Base-by-base conservation (phyloP, 2,329 filamentous ascomycete species). In the Phaeosphaeria sp. region DNA sequence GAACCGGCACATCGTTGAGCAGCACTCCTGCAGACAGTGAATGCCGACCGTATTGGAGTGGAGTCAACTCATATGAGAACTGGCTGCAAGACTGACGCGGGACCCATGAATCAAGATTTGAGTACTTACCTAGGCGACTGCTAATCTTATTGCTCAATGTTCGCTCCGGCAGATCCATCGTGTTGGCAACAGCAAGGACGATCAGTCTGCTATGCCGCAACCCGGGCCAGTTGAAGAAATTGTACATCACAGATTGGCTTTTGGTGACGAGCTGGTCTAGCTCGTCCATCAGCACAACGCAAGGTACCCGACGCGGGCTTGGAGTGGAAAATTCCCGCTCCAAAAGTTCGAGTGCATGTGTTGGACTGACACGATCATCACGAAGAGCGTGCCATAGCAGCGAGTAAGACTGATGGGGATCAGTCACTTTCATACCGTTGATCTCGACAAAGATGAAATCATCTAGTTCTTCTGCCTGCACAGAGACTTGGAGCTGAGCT, bases 201-300 rank as follows among this genome's bases (percentile, higher is more conserved):
- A 99, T 97, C 46, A 99, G 84, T 49, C 93, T 88, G 53, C 92
- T 97, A 77, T 99, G 93, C 50, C 91, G 87, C 53, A 98, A 83
- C 11, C 92, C 91, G 3, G 95, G 95, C 95, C 95, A 99, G 73
- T 99, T 99, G 85, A 99, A 99, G 78, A 99, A 99, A 78, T 99
- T 99, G 81, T 99, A 99, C 95, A 99, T 99, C 79, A 99, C 95
- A n/a, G 92, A 94, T 77, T 99, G 96, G 71, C 97, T 98, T 73
- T 94, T 95, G 13, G 95, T 99, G 5, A 99, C 96, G 7, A 99
- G 86, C 78, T 99, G 95, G 75, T 99, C 95, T 48, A 99, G 84
- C 78, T 99, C 95, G 72, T 99, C 95, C 95, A 99, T 99, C 50
- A 99, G 81, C 1, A 99, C 95, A 15, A 99, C 95, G 73, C 94